phyloP scores from a whole-genome alignment of 495 filamentous ascomycete species.

The Rostrohypoxylon terebratum region DNA sequence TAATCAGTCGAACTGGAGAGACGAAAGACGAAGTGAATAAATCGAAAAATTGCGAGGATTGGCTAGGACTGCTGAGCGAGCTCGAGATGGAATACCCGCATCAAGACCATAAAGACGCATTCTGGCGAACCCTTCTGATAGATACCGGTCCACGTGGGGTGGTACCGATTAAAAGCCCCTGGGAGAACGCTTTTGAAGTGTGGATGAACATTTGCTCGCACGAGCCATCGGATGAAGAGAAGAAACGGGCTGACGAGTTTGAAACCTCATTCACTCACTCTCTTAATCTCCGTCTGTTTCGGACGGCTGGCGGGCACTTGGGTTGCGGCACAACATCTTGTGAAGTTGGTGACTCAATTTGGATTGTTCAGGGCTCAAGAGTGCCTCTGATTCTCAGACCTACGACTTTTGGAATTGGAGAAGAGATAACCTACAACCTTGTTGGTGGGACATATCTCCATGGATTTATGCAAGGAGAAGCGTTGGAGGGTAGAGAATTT shows the following conservation, averaged over 20 bases:
- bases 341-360: conserved; percentile 29
- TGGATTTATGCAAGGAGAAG: conserved; percentile 44
- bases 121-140: conserved; percentile 40
- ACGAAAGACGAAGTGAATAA: conserved; percentile 31
- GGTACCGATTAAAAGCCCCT: conserved; percentile 31
- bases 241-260: conserved; percentile 22
- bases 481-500: conserved; percentile 23
- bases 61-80: conserved; percentile 28
- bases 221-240: conserved; percentile 22
- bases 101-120: conserved; percentile 29
- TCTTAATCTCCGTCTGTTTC: conserved; percentile 36
- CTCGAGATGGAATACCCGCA: conserved; percentile 33
- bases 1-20: conserved; percentile 31
- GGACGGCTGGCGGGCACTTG: conserved; percentile 32
- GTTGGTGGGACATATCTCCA: conserved; percentile 44
- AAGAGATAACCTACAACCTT: conserved; percentile 18
- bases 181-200: conserved; percentile 32
- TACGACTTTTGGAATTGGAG: background rate
- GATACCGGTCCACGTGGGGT: conserved; percentile 29
- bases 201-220: conserved; percentile 26
- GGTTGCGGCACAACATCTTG: conserved; percentile 37
- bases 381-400: conserved; percentile 38
- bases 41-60: conserved; percentile 18
- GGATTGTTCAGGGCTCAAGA: conserved; percentile 43
- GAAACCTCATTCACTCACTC: conserved; percentile 42